A percentile compares a stretch with the other conserved stretches of the same genome.
Conservation (phyloP, 257 asterid species). For the Haberlea rhodopensis region DNA sequence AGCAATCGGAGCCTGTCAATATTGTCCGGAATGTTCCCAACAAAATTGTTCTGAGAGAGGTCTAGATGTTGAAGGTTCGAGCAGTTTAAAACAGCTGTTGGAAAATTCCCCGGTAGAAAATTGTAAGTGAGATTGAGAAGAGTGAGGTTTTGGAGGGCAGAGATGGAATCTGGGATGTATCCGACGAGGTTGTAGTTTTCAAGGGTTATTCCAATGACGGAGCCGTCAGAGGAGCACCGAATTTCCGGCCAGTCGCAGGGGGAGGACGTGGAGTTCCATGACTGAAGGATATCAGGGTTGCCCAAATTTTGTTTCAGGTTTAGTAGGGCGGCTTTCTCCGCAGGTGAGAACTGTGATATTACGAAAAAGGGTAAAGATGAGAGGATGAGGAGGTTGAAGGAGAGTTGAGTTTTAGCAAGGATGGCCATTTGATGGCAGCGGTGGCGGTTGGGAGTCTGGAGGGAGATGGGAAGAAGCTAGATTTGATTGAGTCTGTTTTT, state of each 20-base stretch:
- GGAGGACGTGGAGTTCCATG: conserved; percentile 47
- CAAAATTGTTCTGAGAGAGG: conserved; percentile 60
- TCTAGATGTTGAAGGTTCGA: conserved; percentile 48
- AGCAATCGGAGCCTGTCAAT: conserved; percentile 49
- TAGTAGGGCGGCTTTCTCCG: background rate
- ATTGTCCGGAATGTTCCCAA: conserved; percentile 54
- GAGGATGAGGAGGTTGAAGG: conserved; percentile 33
- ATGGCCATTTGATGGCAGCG: too few relatives aligned
- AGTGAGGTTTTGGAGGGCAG: conserved; percentile 49
- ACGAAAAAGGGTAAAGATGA: too few relatives aligned
- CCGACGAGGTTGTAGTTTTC: conserved; percentile 31
- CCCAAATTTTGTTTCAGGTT: conserved; percentile 40
- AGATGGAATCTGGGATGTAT: conserved; percentile 44
- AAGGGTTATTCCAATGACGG: conserved; percentile 46
- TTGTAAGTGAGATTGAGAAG: conserved; percentile 44
- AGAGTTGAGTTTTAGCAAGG: conserved; percentile 33
- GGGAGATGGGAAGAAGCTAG: too few relatives aligned
- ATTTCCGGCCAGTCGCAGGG: conserved; percentile 50
- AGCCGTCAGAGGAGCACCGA: conserved; percentile 34
- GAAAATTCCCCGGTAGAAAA: conserved; percentile 48
- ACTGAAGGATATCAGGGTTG: conserved; percentile 30
- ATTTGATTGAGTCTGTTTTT: too few relatives aligned
- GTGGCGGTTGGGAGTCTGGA: too few relatives aligned
- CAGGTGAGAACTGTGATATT: too few relatives aligned
- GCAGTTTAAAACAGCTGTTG: conserved; percentile 46